phyloP scores from a whole-genome alignment of 2,329 filamentous ascomycete species.

The Remersonia thermophila region DNA sequence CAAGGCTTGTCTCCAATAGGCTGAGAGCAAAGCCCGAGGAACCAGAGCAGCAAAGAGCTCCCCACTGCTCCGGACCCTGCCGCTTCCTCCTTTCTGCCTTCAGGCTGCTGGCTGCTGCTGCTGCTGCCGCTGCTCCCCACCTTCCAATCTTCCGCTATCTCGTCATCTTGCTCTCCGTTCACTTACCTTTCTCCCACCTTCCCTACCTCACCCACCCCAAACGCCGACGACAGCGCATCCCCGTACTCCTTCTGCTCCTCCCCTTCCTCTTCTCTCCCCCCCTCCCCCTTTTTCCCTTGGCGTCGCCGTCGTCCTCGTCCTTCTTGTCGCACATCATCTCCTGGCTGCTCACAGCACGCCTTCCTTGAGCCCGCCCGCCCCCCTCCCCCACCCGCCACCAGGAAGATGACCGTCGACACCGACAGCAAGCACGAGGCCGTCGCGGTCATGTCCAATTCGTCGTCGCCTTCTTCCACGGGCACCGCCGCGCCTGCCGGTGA shows the following conservation, averaged over 20 bases:
- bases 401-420: constrained; percentile 18
- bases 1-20: too few species aligned
- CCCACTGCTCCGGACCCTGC: constrained; percentile 1
- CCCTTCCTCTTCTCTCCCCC: constrained; percentile 6
- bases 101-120: constrained; percentile 1
- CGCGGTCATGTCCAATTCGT: constrained; percentile 19
- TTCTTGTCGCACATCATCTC: neutral
- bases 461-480: constrained; percentile 14
- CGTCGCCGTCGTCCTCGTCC: constrained; percentile 4
- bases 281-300: constrained; percentile 7
- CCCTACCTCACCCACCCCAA: constrained; percentile 4
- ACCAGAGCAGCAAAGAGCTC: constrained; percentile 9
- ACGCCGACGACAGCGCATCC: constrained; percentile 16
- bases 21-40: too few species aligned
- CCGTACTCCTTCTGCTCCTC: too few species aligned
- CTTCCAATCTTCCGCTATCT: neutral
- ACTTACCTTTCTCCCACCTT: neutral
- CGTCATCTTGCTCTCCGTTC: too few species aligned
- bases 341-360: neutral
- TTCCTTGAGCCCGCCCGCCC: too few species aligned
- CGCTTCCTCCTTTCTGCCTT: constrained; percentile 9
- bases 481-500: constrained; percentile 15
- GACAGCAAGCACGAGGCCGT: constrained; percentile 15
- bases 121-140: neutral
- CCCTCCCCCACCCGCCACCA: constrained; percentile 1